Conservation (phyloP, 495 filamentous ascomycete species). For the Annulohypoxylon moriforme region DNA sequence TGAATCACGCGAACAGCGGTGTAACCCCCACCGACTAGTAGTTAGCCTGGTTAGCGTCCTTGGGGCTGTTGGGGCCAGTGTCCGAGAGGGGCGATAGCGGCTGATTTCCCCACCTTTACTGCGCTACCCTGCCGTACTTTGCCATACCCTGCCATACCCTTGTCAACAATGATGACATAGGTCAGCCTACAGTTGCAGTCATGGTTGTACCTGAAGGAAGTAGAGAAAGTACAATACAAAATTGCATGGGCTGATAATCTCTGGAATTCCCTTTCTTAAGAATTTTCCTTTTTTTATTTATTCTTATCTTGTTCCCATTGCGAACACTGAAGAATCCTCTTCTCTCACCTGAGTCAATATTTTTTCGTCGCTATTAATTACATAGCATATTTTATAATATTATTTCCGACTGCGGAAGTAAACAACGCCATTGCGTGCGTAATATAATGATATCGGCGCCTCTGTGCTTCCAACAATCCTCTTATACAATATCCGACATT, state of each 20-base stretch:
- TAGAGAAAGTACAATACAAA: not conserved
- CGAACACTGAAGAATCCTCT: not conserved
- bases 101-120: slow-evolving; percentile 33
- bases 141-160: slow-evolving; percentile 5
- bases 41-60: not conserved
- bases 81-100: slow-evolving; percentile 26
- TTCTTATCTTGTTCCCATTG: slow-evolving; percentile 3
- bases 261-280: slow-evolving; percentile 1
- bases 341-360: not conserved
- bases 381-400: not conserved
- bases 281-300: slow-evolving; percentile 22
- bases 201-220: slow-evolving; percentile 12
- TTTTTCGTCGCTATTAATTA: not conserved
- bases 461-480: slow-evolving; percentile 40
- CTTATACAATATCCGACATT: slow-evolving; percentile 43
- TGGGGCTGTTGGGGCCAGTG: not conserved
- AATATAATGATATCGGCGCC: slow-evolving; percentile 44
- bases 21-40: slow-evolving; percentile 28
- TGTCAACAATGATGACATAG: slow-evolving; percentile 37
- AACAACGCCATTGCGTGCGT: slow-evolving; percentile 41
- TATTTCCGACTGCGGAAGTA: slow-evolving; percentile 24
- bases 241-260: not conserved
- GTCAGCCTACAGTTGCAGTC: slow-evolving; percentile 19
- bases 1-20: slow-evolving; percentile 39
- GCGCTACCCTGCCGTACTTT: not conserved